These are phyloP conservation scores for Neurospora sp. DNA, from an alignment of 495 filamentous ascomycete species.

Conservation along the genomic window DNA sequence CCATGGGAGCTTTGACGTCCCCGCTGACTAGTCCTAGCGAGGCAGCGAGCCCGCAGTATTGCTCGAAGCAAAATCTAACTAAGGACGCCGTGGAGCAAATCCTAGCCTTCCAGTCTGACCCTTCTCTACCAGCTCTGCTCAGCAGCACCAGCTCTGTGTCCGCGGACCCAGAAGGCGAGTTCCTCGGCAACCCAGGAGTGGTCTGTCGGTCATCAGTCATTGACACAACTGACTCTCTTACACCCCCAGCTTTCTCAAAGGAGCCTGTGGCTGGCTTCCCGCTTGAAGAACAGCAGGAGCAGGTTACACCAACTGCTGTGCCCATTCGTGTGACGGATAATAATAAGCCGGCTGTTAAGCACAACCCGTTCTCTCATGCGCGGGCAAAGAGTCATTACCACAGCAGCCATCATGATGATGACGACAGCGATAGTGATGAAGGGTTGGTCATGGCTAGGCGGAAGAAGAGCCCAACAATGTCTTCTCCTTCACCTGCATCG, in stretches of 20 bases:
- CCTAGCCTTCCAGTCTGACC: conserved; percentile 58
- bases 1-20: conserved; percentile 28
- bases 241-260: conserved; percentile 39
- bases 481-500: not conserved
- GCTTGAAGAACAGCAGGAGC: conserved; percentile 23
- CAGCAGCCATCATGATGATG: conserved; percentile 42
- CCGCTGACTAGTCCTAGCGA: conserved; percentile 40
- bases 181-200: conserved; percentile 38
- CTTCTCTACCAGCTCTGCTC: conserved; percentile 64
- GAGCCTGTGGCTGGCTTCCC: conserved; percentile 33
- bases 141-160: conserved; percentile 78
- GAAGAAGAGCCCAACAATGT: conserved; percentile 22
- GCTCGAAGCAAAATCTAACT: conserved; percentile 39
- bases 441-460: conserved; percentile 38
- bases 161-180: conserved; percentile 45
- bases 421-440: conserved; percentile 47
- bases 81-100: conserved; percentile 48
- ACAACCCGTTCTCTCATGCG: not conserved
- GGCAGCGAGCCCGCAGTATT: conserved; percentile 46
- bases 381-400: conserved; percentile 1
- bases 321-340: not conserved
- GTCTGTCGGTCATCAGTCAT: conserved; percentile 28
- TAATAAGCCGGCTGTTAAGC: not conserved
- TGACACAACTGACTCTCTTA: conserved; percentile 43
- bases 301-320: not conserved